phyloP scores from a whole-genome alignment of 345 rosid species.

The Combretum micranthum region DNA sequence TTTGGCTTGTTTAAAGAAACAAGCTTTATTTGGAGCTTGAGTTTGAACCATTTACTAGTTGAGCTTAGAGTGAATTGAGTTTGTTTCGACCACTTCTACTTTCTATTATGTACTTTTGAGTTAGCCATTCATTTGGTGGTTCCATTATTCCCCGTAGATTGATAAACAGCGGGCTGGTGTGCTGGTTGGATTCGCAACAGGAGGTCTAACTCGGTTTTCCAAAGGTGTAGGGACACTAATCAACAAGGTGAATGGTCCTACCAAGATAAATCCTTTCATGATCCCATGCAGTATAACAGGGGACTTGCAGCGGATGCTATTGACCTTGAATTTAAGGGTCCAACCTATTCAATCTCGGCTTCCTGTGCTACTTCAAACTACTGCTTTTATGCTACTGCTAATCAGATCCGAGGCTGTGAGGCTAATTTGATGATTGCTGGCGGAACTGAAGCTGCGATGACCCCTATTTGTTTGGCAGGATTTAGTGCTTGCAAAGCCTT shows the following conservation, averaged over 20 bases:
- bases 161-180: slow-evolving; percentile 80
- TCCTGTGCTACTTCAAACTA: slow-evolving; percentile 97
- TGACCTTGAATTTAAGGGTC: slow-evolving; percentile 97
- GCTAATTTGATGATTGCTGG: slow-evolving; percentile 99
- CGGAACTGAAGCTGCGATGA: slow-evolving; percentile 96
- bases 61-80: too few species aligned
- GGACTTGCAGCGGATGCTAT: slow-evolving; percentile 85
- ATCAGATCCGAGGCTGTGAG: slow-evolving; percentile 96
- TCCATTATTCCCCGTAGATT: slow-evolving; percentile 46
- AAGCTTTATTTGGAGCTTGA: too few species aligned
- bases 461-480: slow-evolving; percentile 95
- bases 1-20: too few species aligned
- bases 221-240: slow-evolving; percentile 81
- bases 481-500: slow-evolving; percentile 95
- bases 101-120: too few species aligned
- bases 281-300: slow-evolving; percentile 90
- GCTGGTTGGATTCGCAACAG: slow-evolving; percentile 99
- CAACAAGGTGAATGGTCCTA: slow-evolving; percentile 78
- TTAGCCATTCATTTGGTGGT: not conserved
- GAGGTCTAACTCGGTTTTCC: slow-evolving; percentile 80
- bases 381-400: slow-evolving; percentile 98
- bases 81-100: too few species aligned
- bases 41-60: too few species aligned
- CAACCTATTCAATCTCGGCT: slow-evolving; percentile 93
- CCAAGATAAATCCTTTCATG: slow-evolving; percentile 84